Evolutionary conservation across 805 yeast species (phyloP), one percentile per base, ranked within the genome.

Genomic region (Sugiyamaella chiloensis): DNA sequence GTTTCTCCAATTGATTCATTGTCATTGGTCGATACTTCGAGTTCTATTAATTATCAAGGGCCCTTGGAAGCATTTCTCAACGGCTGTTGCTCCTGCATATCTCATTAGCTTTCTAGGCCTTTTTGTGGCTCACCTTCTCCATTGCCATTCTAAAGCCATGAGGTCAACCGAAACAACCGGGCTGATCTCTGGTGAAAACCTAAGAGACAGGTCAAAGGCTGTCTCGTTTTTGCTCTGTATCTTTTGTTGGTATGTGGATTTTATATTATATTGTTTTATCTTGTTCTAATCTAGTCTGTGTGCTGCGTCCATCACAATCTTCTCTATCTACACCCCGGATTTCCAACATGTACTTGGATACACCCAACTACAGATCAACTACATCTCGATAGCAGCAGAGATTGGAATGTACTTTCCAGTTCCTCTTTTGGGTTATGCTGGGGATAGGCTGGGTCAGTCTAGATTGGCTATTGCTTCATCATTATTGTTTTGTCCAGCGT

Each of bases 371-470:
- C 74, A 80, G 57, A 72, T 80, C 62, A 93, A 91, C 66, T 23
- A 23, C 29, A 26, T 24, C 32, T 90, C 98, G 3, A 82, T 88
- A 24, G 71, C 77, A 20, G 81, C 87, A 31, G 83, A 85, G 24
- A 63, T 85, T 50, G 97, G 97, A 2, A 80, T 87, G 79, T 93
- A 91, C 62, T 63, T 88, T 44, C 81, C 91, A 7, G 78, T 91
- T 5, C 97, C 98, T 0, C 60, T 83, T 0, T 65, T 89, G 36
- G 97, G 97, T 0, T 79, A 85, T 53, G 66, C 87, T 42, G 89
- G 93, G 2, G 96, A 89, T 61, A 71, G 81, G n/a, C 86, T 84
- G 60, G 95, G 96, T 0, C 89, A 95, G 1, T 85, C 85, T 8
- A 60, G 84, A 12, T 63, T 89, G 36, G 81, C 90, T 3, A 56